Evolutionary conservation across 2,329 filamentous ascomycete genomes (phyloP).

Genomic region (Didymella arachidicola): DNA sequence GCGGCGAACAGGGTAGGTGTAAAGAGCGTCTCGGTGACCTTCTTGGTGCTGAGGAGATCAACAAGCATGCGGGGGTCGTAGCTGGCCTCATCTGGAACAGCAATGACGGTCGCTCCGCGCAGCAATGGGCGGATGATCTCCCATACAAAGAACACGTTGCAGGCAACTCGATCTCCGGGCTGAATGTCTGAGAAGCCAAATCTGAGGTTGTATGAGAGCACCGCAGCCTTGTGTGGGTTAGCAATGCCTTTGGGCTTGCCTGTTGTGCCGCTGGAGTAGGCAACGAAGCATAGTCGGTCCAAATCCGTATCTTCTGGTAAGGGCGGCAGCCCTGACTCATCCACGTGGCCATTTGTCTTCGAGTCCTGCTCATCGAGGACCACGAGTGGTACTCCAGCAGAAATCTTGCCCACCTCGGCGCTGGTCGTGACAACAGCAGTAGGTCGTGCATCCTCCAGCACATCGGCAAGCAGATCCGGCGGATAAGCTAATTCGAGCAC

Average conservation of each 20-base stretch:
- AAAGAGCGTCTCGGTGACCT: constrained; percentile 82
- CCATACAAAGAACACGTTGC: constrained; percentile 89
- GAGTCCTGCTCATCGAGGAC: constrained; percentile 63
- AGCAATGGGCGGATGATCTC: constrained; percentile 80
- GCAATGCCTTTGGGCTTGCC: constrained; percentile 83
- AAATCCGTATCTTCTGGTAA: constrained; percentile 72
- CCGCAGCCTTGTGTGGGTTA: constrained; percentile 77
- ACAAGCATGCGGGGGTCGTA: constrained; percentile 80
- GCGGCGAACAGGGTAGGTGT: constrained; percentile 80
- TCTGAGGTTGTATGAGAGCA: constrained; percentile 76
- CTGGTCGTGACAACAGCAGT: constrained; percentile 73
- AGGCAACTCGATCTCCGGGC: constrained; percentile 80
- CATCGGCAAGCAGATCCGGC: constrained; percentile 74
- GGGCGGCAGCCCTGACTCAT: constrained; percentile 57
- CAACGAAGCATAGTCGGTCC: constrained; percentile 79
- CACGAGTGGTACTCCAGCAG: constrained; percentile 68
- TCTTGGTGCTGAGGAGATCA: constrained; percentile 70
- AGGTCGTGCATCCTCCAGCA: constrained; percentile 77
- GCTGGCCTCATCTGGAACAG: constrained; percentile 77
- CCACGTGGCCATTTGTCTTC: constrained; percentile 38
- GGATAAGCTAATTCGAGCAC: constrained; percentile 83
- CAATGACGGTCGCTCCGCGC: constrained; percentile 77
- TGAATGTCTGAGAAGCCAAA: constrained; percentile 73
- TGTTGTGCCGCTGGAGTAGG: constrained; percentile 80
- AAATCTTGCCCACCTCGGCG: constrained; percentile 71